Conservation (phyloP, 805 yeast genomes). For the Metschnikowia kunwiensis region DNA sequence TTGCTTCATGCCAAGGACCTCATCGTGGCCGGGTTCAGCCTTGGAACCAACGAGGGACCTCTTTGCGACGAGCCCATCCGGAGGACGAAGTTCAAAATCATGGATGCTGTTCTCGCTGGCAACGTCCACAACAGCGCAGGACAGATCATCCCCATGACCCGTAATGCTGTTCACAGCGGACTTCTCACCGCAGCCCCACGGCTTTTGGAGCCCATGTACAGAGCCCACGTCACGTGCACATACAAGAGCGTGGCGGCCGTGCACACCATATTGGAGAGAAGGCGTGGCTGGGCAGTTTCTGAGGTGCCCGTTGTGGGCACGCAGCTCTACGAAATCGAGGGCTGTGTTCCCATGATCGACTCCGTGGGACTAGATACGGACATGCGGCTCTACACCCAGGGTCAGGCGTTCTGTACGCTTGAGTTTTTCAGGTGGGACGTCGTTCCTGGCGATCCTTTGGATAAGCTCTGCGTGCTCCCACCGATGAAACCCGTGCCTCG, state of each 20-base stretch:
- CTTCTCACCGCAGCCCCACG: constrained; percentile 74
- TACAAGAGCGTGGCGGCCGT: constrained; percentile 47
- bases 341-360: constrained; percentile 81
- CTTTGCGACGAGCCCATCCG: constrained; percentile 81
- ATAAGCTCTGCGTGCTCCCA: constrained; percentile 58
- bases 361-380: constrained; percentile 89
- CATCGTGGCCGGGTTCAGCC: constrained; percentile 73
- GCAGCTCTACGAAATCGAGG: constrained; percentile 57
- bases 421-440: constrained; percentile 68
- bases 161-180: constrained; percentile 83
- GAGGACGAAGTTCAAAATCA: constrained; percentile 64
- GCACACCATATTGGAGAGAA: constrained; percentile 46
- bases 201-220: constrained; percentile 77
- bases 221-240: constrained; percentile 56
- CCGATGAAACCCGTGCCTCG: constrained; percentile 72
- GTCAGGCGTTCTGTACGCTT: constrained; percentile 68
- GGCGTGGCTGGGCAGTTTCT: constrained; percentile 62
- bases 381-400: constrained; percentile 70
- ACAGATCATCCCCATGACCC: constrained; percentile 78
- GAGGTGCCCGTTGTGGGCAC: constrained; percentile 69
- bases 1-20: constrained; percentile 48
- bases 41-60: constrained; percentile 88
- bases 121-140: constrained; percentile 50
- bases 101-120: constrained; percentile 54
- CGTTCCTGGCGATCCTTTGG: constrained; percentile 92